Conservation (phyloP, 208 protist species). For the Jaenimonas drosophilae region DNA sequence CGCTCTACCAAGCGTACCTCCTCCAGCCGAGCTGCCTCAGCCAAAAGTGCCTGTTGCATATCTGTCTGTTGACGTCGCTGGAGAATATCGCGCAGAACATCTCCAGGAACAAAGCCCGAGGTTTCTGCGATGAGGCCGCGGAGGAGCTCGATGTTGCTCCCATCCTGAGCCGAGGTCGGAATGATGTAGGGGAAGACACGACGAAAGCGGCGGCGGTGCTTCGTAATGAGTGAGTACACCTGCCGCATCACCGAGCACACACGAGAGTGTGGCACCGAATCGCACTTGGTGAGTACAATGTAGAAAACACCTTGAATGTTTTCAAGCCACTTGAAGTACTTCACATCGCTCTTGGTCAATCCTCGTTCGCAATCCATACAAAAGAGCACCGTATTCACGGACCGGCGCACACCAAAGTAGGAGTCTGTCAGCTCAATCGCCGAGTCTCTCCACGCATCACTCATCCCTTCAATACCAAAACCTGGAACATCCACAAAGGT, state of each 20-base stretch:
- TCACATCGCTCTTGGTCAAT: constrained; percentile 79
- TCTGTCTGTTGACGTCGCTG: constrained; percentile 28
- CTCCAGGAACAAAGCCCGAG: constrained; percentile 76
- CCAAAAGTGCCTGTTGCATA: constrained; percentile 34
- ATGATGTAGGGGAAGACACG: constrained; percentile 85
- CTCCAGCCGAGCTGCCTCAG: constrained; percentile 42
- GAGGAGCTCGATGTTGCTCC: constrained; percentile 78
- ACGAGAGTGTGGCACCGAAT: constrained; percentile 78
- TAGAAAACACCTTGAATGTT: constrained; percentile 87
- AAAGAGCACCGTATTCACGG: constrained; percentile 86
- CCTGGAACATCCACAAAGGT: constrained; percentile 89
- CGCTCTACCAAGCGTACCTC: constrained; percentile 29
- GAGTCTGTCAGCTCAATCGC: constrained; percentile 80
- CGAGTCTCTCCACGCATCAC: constrained; percentile 75
- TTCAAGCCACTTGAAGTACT: constrained; percentile 84
- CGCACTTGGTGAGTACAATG: constrained; percentile 87
- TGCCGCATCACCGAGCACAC: constrained; percentile 84
- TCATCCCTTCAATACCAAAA: constrained; percentile 89
- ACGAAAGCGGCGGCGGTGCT: constrained; percentile 73
- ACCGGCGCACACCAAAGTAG: constrained; percentile 87
- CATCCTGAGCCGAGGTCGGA: constrained; percentile 70
- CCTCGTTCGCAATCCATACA: constrained; percentile 84
- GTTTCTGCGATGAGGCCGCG: constrained; percentile 82
- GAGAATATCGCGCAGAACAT: constrained; percentile 63
- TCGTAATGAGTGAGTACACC: constrained; percentile 79